Base-by-base conservation (phyloP, 805 yeast species). In the Yamadazyma tumulicola region DNA sequence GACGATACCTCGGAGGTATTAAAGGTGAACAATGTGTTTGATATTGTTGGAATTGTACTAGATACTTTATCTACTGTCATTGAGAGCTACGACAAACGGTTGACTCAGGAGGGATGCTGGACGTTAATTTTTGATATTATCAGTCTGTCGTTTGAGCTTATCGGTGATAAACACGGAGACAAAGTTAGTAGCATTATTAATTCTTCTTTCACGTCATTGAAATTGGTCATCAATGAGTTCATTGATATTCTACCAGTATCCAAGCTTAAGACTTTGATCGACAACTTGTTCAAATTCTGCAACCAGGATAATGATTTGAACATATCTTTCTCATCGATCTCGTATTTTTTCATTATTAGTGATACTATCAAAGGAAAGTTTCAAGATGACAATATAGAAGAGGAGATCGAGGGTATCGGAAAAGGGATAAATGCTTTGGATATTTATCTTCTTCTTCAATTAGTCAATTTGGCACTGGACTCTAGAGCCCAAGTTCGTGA, bases 301-400 rank as follows among this genome's bases (percentile, higher is more conserved):
- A 59, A 70, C 2, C 97, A 93, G 49, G 61, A 57, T 1, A 67
- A 65, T 42, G 96, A 91, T 45, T 57, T 91, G 45, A 91, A 91
- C 54, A 85, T 87, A 14, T 85, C 97, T 0, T 88, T 91, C 53
- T 85, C 95, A 31, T 81, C 96, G 0, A 84, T 88, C 6, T 85
- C 96, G 46, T 84, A 88, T 46, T 89, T 88, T 51, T 91, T 97
- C 97, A 57, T 84, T 11, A 77, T 93, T 3, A 85, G 96, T 47
- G 97, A 93, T 49, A 78, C 79, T 38, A 58, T 67, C 22, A 60
- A 58, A 31, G 44, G 52, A 9, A 48, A 53, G 33, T 46, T 47
- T 15, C 14, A 17, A 3, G 20, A 32, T n/a, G 26, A 25, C 19
- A 17, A 31, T 3, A 15, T 17, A 9, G 31, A 33, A n/a, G 40